These are phyloP conservation scores for Arbutus unedo DNA, from an alignment of 148 eudicot genomes.

Conservation along the genomic window DNA sequence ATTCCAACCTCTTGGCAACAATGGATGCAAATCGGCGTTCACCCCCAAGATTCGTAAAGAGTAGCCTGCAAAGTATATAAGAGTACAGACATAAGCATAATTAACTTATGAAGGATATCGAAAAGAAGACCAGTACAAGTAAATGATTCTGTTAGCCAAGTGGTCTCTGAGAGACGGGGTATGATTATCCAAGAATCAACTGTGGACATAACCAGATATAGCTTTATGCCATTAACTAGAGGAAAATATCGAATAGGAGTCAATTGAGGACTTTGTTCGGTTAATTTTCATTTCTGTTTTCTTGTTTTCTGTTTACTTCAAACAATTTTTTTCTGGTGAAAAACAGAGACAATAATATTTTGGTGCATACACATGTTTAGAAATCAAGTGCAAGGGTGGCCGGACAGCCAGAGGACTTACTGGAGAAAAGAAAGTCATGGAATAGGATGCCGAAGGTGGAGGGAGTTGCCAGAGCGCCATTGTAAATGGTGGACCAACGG, in stretches of 20 bases:
- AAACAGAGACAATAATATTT: neutral
- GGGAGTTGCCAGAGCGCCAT: neutral
- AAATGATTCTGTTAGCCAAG: neutral
- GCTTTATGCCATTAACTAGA: neutral
- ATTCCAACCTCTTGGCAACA: slow-evolving; percentile 94
- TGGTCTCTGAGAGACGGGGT: neutral
- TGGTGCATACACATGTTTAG: neutral
- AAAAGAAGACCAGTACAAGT: neutral
- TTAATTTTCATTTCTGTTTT: neutral
- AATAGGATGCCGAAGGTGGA: neutral
- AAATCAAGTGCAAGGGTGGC: neutral
- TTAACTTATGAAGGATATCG: slow-evolving; percentile 7
- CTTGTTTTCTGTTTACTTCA: neutral
- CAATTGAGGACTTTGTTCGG: neutral
- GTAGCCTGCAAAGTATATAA: slow-evolving; percentile 50
- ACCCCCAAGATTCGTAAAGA: slow-evolving; percentile 94
- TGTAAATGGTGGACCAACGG: neutral
- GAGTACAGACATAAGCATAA: slow-evolving; percentile 5
- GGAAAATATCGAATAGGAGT: neutral
- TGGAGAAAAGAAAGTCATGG: neutral
- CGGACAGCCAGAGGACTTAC: neutral
- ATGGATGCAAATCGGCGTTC: slow-evolving; percentile 96
- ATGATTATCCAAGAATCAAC: neutral
- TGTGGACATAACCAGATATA: neutral
- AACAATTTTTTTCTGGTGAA: neutral